phyloP scores from a whole-genome alignment of 441 rosid genomes.

The Adansonia madagascariensis region DNA sequence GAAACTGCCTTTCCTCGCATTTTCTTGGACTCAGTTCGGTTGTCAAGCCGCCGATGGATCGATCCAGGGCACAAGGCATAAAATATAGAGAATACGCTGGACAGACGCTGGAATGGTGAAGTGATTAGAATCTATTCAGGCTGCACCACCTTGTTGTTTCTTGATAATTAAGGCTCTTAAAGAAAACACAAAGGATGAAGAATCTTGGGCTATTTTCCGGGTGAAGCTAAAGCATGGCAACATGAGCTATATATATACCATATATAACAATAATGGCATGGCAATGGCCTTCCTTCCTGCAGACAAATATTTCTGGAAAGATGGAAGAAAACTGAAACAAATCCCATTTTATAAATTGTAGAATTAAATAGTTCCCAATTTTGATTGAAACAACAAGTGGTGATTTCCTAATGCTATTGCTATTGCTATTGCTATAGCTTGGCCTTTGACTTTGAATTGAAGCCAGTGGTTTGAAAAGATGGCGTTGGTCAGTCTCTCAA shows the following conservation, averaged over 20 bases:
- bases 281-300: too few relatives aligned
- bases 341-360: too few relatives aligned
- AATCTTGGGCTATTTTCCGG: neutral
- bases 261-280: too few relatives aligned
- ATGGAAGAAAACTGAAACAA: neutral
- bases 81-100: neutral
- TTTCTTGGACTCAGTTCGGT: slow-evolving; percentile 36
- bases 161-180: slow-evolving; percentile 18
- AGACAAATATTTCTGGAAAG: neutral
- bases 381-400: neutral
- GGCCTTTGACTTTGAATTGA: too few relatives aligned
- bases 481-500: too few relatives aligned
- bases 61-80: slow-evolving; percentile 17
- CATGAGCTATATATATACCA: too few relatives aligned
- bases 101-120: slow-evolving; percentile 16
- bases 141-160: slow-evolving; percentile 22
- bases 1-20: slow-evolving; percentile 73
- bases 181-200: neutral
- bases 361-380: too few relatives aligned
- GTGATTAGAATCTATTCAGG: slow-evolving; percentile 23
- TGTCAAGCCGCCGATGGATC: slow-evolving; percentile 24
- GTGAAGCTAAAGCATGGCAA: neutral
- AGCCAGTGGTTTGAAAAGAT: too few relatives aligned
- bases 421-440: too few relatives aligned
- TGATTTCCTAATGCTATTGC: neutral